Base-by-base conservation (phyloP, 768 basidiomycete genomes). In the Pleurotus pulmonarius region DNA sequence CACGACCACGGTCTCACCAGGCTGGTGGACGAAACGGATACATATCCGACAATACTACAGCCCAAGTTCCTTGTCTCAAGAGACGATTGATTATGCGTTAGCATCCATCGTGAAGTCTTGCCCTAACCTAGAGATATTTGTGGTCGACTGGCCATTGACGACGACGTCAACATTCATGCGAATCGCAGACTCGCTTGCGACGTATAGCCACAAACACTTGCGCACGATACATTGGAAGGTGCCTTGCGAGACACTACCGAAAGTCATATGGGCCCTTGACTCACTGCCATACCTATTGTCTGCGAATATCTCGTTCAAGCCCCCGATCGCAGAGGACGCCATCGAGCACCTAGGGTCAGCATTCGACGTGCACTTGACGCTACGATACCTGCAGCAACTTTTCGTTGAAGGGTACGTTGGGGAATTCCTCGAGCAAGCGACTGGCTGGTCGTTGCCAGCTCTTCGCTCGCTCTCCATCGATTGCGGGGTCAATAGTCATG, bases 11-110 rank as follows among this genome's bases (percentile, higher is more conserved):
- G 67, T 75, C 0, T 78, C 81, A 0, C 69, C 86, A 1, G 88
- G 88, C 4, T 87, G 86, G 85, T 88, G 85, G 82, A 80, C 86
- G 0, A 78, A 78, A 34, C 77, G 88, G n/a, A 71, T 92, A n/a
- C 88, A 92, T 55, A 72, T 90, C 25, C 76, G 80, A 2, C 79
- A 82, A 7, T 82, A 79, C 66, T 73, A 75, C 55, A 65, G 68
- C 5, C 60, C 61, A 12, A 73, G 69, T 7, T 73, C 70, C 4
- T 67, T 74, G 2, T 75, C 77, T 5, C 71, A 81, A 62, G 71
- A 77, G 8, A 75, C 81, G 29, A 71, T 84, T 24, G 79, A 85
- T 62, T 71, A 73, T 22, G 78, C 83, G 0, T 73, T 92, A 18
- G 70, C 81, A 7, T 75, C 81, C 24, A 75, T 90, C 56, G 79